Evolutionary conservation across 805 yeast species (phyloP), one percentile per base, ranked within the genome.

Genomic region (Ogataea parapolymorpha): DNA sequence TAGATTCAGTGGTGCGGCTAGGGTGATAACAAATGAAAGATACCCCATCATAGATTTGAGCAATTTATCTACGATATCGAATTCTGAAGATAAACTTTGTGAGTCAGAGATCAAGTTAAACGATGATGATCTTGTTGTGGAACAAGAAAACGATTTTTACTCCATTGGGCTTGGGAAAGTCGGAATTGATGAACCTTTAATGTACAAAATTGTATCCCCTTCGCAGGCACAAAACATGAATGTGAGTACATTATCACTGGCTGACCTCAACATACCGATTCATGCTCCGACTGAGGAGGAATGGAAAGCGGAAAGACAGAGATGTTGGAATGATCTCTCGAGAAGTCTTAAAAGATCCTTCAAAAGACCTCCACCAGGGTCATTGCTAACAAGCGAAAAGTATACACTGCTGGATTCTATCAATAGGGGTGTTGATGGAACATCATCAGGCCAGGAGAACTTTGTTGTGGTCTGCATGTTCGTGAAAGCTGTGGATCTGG

Each of bases 361-460:
- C 62, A 74, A 84, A 41, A 81, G 79, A 49, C 95, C 95, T 0
- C 63, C 71, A 1, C 95, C 95, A 2, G 82, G 82, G n/a, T 65
- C 79, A 2, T 63, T 66, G 16, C 55, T 87, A 56, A 74, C 76
- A 9, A 68, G 68, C 6, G 80, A 77, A 30, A 77, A 76, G 42
- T 68, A 70, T 26, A 77, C 76, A 50, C 59, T 70, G 41, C 62
- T 87, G 32, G 95, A 87, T 61, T 76, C 85, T 38, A 81, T 87
- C 34, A 70, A 75, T 35, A 72, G 95, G 51, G 91, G 95, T 10
- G 95, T 87, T 13, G 95, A 87, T 62, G 95, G 95, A 6, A 80
- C 76, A 23, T 77, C 76, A 20, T 79, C 82, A 1, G 77, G 75
- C 11, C 63, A 73, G 41, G 80, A 78, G 55, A 79, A 85, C 58